A percentile compares a stretch with the other conserved stretches of the same genome.
Evolutionary conservation across 441 rosid species (phyloP).

Genomic region (Pelargonium australe): DNA sequence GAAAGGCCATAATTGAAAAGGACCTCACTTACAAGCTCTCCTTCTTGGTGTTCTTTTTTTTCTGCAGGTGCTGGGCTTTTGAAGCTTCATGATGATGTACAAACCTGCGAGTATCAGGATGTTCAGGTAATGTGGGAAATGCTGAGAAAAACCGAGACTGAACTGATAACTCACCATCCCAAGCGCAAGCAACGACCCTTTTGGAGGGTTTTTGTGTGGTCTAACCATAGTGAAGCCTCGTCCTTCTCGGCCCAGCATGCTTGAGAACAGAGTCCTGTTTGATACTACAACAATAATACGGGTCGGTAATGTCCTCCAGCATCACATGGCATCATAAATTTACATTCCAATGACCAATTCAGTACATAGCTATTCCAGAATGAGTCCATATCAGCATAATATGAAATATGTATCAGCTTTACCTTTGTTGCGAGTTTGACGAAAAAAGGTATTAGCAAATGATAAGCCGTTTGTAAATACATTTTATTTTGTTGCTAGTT

Average conservation of each 20-base stretch:
- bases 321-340: constrained; percentile 17
- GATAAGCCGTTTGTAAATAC: neutral
- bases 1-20: neutral
- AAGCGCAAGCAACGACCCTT: constrained; percentile 41
- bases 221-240: constrained; percentile 29
- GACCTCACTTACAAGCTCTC: constrained; percentile 3
- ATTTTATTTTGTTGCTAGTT: neutral
- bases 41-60: neutral
- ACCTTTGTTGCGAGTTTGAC: neutral
- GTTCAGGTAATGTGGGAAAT: constrained; percentile 78
- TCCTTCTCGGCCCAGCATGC: constrained; percentile 25
- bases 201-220: constrained; percentile 46
- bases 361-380: constrained; percentile 31
- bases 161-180: constrained; percentile 23
- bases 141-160: constrained; percentile 42
- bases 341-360: constrained; percentile 20
- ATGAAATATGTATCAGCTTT: constrained; percentile 11
- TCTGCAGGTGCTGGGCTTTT: constrained; percentile 45
- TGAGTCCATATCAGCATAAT: constrained; percentile 4
- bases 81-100: constrained; percentile 55
- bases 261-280: constrained; percentile 14
- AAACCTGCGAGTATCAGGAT: constrained; percentile 55
- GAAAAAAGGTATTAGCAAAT: neutral
- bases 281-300: constrained; percentile 14
- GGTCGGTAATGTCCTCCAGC: constrained; percentile 7